These are phyloP conservation scores for Cladophialophora yegresii DNA, from an alignment of 2,329 filamentous ascomycete species.

Conservation along the genomic window DNA sequence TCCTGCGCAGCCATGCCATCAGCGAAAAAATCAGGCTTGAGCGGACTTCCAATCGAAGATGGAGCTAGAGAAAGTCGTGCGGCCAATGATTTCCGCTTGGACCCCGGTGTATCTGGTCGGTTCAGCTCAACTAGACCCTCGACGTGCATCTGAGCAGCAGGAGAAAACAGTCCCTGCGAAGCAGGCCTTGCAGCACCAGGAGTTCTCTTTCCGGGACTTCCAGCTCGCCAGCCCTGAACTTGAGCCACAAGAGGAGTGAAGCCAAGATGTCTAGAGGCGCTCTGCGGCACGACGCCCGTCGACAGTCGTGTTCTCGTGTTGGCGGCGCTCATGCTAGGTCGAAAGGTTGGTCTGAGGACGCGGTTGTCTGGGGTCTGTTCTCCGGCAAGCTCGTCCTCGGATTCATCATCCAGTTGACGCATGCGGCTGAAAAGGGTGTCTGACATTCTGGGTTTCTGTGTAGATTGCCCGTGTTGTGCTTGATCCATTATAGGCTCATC, in stretches of 20 bases:
- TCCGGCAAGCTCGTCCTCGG: slow-evolving; percentile 39
- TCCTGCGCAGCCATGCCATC: slow-evolving; percentile 60
- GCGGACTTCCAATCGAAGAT: slow-evolving; percentile 41
- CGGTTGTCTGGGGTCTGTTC: slow-evolving; percentile 34
- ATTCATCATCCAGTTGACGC: slow-evolving; percentile 30
- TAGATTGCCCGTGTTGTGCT: neutral
- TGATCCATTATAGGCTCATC: neutral
- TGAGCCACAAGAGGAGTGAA: slow-evolving; percentile 67
- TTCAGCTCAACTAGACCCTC: slow-evolving; percentile 33
- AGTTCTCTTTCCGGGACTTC: slow-evolving; percentile 51
- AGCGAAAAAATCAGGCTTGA: slow-evolving; percentile 60
- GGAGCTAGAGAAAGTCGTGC: slow-evolving; percentile 36
- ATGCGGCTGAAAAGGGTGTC: slow-evolving; percentile 24
- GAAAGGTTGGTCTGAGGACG: slow-evolving; percentile 16
- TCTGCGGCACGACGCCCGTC: slow-evolving; percentile 24
- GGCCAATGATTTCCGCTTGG: slow-evolving; percentile 32
- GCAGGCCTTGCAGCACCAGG: slow-evolving; percentile 25
- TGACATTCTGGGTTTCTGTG: slow-evolving; percentile 21
- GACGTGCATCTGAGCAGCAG: slow-evolving; percentile 30
- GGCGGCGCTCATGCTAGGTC: slow-evolving; percentile 23
- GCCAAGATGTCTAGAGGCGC: slow-evolving; percentile 46
- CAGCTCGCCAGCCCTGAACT: slow-evolving; percentile 64
- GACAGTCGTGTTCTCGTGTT: slow-evolving; percentile 30
- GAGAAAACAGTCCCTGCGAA: slow-evolving; percentile 34
- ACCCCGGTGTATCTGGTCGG: slow-evolving; percentile 37